Base-by-base conservation (phyloP, 768 basidiomycete species). In the Plicaturopsis crispa region DNA sequence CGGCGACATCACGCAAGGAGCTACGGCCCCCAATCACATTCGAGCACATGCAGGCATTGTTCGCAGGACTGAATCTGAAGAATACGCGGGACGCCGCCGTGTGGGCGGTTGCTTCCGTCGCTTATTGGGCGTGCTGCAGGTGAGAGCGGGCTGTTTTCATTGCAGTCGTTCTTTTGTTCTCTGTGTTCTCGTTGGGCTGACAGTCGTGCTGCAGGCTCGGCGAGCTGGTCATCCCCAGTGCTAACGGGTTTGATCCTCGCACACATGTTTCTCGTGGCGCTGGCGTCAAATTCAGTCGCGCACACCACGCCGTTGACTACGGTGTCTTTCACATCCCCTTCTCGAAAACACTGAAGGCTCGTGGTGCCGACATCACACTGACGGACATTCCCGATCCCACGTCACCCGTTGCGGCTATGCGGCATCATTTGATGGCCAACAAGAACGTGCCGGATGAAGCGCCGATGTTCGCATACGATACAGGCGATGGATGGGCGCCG, bases 251-350 rank as follows among this genome's bases (percentile, higher is more conserved):
- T 33, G 34, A 51, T 36, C 3, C 24, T 11, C 17, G 19, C 19
- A 12, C 34, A 12, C 33, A 47, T 26, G 46, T 44, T n/a, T 42
- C 28, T 16, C 17, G 14, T 6, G 7, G 5, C 3, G 12, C 18
- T 4, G 30, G 41, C 18, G 16, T 17, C 8, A 12, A n/a, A 0
- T 47, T 46, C 14, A 14, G 14, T 28, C 14, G 10, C 26, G 14
- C 26, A 8, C 26, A 8, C 8, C 14, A 8, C 26, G 26, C 10
- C 14, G 26, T 28, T 8, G 10, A 14, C 26, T 14, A 28, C 26
- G 42, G 50, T 10, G 42, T 46, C 4, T 52, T 47, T 19, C 57
- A 55, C 24, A 60, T 67, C 6, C 63, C 65, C 0, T 62, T 59
- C 54, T 56, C 61, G 0, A 65, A 67, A 38, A 58, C 59, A 0